A percentile compares a stretch with the other conserved stretches of the same genome.
Conservation (phyloP, 2,329 filamentous ascomycete genomes). For the Alternaria brassicae region DNA sequence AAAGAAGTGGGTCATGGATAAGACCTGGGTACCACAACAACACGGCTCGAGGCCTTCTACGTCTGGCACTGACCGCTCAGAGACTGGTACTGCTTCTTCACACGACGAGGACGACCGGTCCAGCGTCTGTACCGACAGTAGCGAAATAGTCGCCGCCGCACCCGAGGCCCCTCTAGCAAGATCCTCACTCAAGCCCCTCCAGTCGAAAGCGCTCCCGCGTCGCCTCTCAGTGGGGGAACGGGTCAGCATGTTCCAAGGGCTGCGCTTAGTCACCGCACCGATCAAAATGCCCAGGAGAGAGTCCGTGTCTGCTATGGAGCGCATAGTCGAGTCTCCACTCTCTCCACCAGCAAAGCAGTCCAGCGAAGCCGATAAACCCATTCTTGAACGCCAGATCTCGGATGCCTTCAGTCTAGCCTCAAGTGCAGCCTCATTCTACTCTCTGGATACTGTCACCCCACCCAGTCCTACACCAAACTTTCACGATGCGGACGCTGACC, state of each 20-base stretch:
- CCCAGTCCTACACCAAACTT: slow-evolving; percentile 41
- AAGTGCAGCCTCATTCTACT: slow-evolving; percentile 50
- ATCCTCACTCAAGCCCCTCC: slow-evolving; percentile 20
- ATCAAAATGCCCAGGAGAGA: slow-evolving; percentile 12
- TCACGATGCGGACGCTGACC: slow-evolving; percentile 39
- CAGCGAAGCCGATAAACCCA: slow-evolving; percentile 12
- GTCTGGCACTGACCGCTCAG: slow-evolving; percentile 39
- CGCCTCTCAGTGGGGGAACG: slow-evolving; percentile 42
- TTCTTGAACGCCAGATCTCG: slow-evolving; percentile 32
- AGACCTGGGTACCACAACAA: slow-evolving; percentile 57
- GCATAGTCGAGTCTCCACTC: slow-evolving; percentile 27
- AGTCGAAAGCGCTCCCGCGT: slow-evolving; percentile 17
- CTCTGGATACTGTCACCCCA: slow-evolving; percentile 33
- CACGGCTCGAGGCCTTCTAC: slow-evolving; percentile 44
- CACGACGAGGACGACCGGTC: slow-evolving; percentile 47
- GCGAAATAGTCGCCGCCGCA: slow-evolving; percentile 35
- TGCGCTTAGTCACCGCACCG: slow-evolving; percentile 40
- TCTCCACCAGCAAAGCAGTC: slow-evolving; percentile 10
- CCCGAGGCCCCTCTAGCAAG: slow-evolving; percentile 28
- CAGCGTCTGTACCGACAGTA: slow-evolving; percentile 43
- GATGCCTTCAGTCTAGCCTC: slow-evolving; percentile 46
- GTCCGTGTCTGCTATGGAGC: slow-evolving; percentile 28
- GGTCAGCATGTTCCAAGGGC: slow-evolving; percentile 40
- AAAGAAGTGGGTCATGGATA: slow-evolving; percentile 58
- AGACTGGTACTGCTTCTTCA: slow-evolving; percentile 39